Conservation (phyloP, 208 protist species). For the Leishmania mexicana region DNA sequence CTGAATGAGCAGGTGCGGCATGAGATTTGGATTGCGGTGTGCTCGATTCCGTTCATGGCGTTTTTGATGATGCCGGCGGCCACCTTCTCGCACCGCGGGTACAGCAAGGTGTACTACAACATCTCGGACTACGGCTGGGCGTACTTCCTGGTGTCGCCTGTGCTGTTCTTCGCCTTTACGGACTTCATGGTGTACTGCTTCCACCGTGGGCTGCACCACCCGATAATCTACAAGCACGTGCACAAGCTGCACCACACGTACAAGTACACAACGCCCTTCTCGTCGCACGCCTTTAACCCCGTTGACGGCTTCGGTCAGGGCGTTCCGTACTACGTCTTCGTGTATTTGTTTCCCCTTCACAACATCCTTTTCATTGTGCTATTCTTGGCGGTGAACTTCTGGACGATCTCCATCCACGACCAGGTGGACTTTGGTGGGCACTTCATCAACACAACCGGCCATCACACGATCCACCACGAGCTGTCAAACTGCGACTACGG, state of each 20-base stretch:
- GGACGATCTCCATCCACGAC: conserved; percentile 95
- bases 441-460: conserved; percentile 81
- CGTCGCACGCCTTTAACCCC: conserved; percentile 93
- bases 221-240: conserved; percentile 87
- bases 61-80: conserved; percentile 76
- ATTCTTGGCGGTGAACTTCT: conserved; percentile 94
- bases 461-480: conserved; percentile 95
- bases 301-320: conserved; percentile 93
- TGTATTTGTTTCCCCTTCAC: conserved; percentile 91
- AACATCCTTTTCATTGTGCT: conserved; percentile 81
- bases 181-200: conserved; percentile 96
- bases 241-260: conserved; percentile 95
- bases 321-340: conserved; percentile 93
- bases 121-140: conserved; percentile 77
- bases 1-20: conserved; percentile 52
- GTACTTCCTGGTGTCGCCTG: conserved; percentile 65
- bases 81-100: conserved; percentile 70
- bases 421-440: conserved; percentile 86
- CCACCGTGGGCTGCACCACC: conserved; percentile 92
- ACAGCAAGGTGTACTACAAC: conserved; percentile 82
- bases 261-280: conserved; percentile 89
- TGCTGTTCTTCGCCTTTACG: conserved; percentile 91
- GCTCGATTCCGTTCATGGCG: conserved; percentile 83
- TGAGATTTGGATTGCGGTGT: conserved; percentile 79
- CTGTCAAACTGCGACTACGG: conserved; percentile 95